These are phyloP conservation scores for Gossypium gossypioides DNA, from an alignment of 441 rosid genomes.

Conservation along the genomic window DNA sequence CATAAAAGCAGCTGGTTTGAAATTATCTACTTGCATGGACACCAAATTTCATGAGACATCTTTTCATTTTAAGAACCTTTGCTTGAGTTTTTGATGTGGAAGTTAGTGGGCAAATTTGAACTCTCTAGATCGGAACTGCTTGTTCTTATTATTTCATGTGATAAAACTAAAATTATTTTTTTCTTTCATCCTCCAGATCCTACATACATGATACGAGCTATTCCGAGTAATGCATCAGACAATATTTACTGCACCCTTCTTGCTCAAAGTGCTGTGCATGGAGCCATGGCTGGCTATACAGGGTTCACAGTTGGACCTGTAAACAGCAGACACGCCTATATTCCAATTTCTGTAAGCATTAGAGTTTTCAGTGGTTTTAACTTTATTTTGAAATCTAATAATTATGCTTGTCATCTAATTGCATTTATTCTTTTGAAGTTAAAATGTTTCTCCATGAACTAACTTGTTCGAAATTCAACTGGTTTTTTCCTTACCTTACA, in stretches of 20 bases:
- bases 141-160: neutral
- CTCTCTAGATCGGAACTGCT: neutral
- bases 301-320: slow-evolving; percentile 76
- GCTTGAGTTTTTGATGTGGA: neutral
- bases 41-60: neutral
- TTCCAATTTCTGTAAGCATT: slow-evolving; percentile 51
- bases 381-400: slow-evolving; percentile 3
- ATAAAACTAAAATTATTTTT: neutral
- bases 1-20: neutral
- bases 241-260: slow-evolving; percentile 72
- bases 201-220: slow-evolving; percentile 69
- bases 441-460: neutral
- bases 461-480: neutral
- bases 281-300: slow-evolving; percentile 72
- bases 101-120: neutral
- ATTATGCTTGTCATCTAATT: neutral
- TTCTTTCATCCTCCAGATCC: slow-evolving; percentile 38
- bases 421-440: neutral
- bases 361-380: neutral
- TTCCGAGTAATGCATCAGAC: slow-evolving; percentile 68
- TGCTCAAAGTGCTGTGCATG: slow-evolving; percentile 68
- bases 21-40: neutral
- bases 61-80: neutral
- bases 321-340: slow-evolving; percentile 62
- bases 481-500: neutral